Percentiles rank a stretch among this genome's conserved stretches.
phyloP scores from a whole-genome alignment of 129 eudicot genomes.

The Flaveria sonorensis region DNA sequence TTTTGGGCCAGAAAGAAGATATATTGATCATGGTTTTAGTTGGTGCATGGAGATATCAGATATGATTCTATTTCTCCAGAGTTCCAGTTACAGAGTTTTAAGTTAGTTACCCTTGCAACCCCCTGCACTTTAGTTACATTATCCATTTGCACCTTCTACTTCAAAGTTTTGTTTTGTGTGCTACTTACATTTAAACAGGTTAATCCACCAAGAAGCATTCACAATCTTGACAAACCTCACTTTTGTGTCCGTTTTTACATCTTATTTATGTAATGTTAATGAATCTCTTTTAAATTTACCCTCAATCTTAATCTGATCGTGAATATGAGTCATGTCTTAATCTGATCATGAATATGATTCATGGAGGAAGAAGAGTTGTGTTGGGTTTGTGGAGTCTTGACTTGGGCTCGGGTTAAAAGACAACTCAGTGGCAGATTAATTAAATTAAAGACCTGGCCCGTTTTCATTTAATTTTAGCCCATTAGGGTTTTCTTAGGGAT shows the following conservation, averaged over 20 bases:
- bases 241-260: constrained; percentile 1
- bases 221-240: constrained; percentile 20
- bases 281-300: not conserved
- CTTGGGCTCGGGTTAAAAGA: no score
- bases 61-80: constrained; percentile 15
- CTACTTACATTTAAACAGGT: constrained; percentile 21
- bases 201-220: constrained; percentile 21
- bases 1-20: constrained; percentile 79
- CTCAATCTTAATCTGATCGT: not conserved
- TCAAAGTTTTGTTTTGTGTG: constrained; percentile 33
- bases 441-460: no score
- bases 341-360: not conserved
- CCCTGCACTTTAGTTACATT: constrained; percentile 20
- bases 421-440: no score
- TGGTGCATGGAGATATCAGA: not conserved
- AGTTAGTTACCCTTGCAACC: constrained; percentile 24
- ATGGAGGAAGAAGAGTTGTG: not conserved
- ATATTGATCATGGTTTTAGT: constrained; percentile 50
- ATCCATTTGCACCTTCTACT: constrained; percentile 25
- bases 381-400: no score
- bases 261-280: constrained; percentile 20
- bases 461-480: no score
- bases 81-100: constrained; percentile 21
- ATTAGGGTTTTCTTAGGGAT: no score
- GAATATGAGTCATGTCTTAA: no score